Evolutionary conservation across 495 filamentous ascomycete species (phyloP).

Genomic region (Neurospora sp.): DNA sequence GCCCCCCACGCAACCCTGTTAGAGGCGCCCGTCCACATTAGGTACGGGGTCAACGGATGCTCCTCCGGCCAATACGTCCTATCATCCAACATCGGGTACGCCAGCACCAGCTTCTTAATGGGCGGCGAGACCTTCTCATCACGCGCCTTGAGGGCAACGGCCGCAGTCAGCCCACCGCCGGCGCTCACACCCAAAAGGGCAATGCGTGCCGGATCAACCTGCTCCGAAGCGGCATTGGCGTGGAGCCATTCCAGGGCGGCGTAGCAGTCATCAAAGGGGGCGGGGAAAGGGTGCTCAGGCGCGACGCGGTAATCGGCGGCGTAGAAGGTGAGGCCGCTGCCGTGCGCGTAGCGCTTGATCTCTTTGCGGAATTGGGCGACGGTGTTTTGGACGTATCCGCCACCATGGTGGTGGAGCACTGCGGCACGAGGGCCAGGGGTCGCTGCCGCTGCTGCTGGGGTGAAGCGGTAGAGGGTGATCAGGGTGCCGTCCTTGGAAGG

Average conservation of each 20-base stretch:
- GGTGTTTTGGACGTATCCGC: slow-evolving; percentile 27
- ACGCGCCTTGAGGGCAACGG: slow-evolving; percentile 22
- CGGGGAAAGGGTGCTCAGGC: slow-evolving; percentile 28
- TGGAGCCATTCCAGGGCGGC: slow-evolving; percentile 24
- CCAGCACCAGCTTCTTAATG: slow-evolving; percentile 22
- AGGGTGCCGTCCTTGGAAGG: slow-evolving; percentile 12
- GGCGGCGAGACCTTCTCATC: slow-evolving; percentile 19
- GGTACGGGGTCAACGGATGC: slow-evolving; percentile 15
- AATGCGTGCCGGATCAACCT: slow-evolving; percentile 28
- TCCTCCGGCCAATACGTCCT: slow-evolving; percentile 14
- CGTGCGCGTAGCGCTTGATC: slow-evolving; percentile 14
- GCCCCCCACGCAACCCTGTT: slow-evolving; percentile 27
- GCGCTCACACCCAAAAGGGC: slow-evolving; percentile 28
- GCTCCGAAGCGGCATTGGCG: slow-evolving; percentile 12
- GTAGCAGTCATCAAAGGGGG: slow-evolving; percentile 26
- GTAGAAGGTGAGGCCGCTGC: slow-evolving; percentile 18
- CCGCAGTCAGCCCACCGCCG: slow-evolving; percentile 31
- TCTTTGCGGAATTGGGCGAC: slow-evolving; percentile 9
- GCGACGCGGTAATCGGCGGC: slow-evolving; percentile 32
- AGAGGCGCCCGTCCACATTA: slow-evolving; percentile 24
- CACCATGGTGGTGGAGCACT: slow-evolving; percentile 29
- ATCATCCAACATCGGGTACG: slow-evolving; percentile 37
- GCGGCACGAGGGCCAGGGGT: slow-evolving; percentile 10
- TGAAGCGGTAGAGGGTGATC: slow-evolving; percentile 15
- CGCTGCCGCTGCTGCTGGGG: slow-evolving; percentile 1